phyloP scores from a whole-genome alignment of 2,329 filamentous ascomycete genomes.

The Lasiodiplodia theobromae region DNA sequence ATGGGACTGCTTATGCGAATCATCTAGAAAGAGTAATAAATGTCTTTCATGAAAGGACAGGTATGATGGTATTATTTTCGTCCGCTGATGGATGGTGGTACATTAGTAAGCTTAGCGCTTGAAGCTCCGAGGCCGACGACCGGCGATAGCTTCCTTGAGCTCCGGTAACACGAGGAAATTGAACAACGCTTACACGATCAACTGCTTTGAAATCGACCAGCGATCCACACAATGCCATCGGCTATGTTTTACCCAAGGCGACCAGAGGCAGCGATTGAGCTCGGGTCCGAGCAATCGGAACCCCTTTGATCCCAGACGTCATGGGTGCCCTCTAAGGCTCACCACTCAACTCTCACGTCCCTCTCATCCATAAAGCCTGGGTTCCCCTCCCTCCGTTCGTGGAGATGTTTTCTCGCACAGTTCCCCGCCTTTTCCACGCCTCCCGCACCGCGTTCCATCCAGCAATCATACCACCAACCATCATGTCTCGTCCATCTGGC shows the following conservation, averaged over 20 bases:
- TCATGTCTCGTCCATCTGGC: slow-evolving; percentile 43
- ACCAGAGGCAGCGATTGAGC: background rate
- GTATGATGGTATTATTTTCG: background rate
- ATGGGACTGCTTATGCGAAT: background rate
- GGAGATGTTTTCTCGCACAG: slow-evolving; percentile 19
- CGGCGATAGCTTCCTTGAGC: background rate
- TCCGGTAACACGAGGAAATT: background rate
- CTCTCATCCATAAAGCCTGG: background rate
- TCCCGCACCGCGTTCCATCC: background rate
- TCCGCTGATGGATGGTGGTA: background rate
- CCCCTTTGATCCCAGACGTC: background rate
- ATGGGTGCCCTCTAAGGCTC: background rate
- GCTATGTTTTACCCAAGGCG: background rate
- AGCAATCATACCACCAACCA: background rate
- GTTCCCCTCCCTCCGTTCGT: background rate
- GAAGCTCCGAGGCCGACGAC: no score
- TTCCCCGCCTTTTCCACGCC: slow-evolving; percentile 15
- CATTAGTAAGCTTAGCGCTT: background rate
- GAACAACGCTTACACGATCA: slow-evolving; percentile 6
- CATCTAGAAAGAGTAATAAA: background rate
- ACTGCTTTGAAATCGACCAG: slow-evolving; percentile 7
- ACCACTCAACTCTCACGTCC: background rate
- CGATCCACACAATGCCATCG: background rate
- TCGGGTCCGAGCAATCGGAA: background rate
- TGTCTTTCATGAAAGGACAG: background rate